A percentile compares a stretch with the other conserved stretches of the same genome.
Conservation (phyloP, 2,329 filamentous ascomycete species). For the Teratosphaeriaceae sp. region DNA sequence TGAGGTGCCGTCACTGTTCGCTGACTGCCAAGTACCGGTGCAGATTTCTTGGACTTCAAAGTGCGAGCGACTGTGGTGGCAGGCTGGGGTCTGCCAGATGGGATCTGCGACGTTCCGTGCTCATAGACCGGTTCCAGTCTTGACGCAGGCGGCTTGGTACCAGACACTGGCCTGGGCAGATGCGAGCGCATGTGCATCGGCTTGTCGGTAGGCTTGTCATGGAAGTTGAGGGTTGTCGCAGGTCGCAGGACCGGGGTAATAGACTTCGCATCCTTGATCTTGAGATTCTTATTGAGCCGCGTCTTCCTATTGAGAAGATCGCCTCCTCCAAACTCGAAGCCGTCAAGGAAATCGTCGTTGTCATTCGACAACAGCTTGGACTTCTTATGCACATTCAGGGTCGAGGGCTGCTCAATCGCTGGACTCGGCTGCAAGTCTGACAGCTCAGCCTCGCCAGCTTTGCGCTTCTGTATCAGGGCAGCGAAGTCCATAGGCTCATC, state of each 20-base stretch:
- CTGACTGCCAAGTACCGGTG: slow-evolving; percentile 49
- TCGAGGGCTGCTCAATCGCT: slow-evolving; percentile 29
- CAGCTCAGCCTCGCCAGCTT: slow-evolving; percentile 41
- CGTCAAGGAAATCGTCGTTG: slow-evolving; percentile 74
- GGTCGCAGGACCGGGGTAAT: slow-evolving; percentile 63
- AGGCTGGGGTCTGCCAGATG: slow-evolving; percentile 48
- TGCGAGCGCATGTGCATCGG: slow-evolving; percentile 50
- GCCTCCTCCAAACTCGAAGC: slow-evolving; percentile 78
- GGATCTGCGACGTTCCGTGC: slow-evolving; percentile 68
- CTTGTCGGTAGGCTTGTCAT: slow-evolving; percentile 56
- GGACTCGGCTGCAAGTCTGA: slow-evolving; percentile 31
- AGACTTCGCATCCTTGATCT: slow-evolving; percentile 64
- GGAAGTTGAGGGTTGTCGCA: slow-evolving; percentile 84
- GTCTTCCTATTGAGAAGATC: slow-evolving; percentile 70
- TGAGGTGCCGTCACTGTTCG: slow-evolving; percentile 42
- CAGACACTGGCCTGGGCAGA: slow-evolving; percentile 67
- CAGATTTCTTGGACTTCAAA: slow-evolving; percentile 54
- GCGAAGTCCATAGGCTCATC: slow-evolving; percentile 76
- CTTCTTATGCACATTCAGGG: slow-evolving; percentile 30
- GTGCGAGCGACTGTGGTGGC: slow-evolving; percentile 49
- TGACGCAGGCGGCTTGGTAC: slow-evolving; percentile 41
- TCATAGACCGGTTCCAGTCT: slow-evolving; percentile 91
- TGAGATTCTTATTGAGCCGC: slow-evolving; percentile 85
- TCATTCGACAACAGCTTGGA: slow-evolving; percentile 28
- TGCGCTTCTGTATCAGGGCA: slow-evolving; percentile 66